Evolutionary conservation across 176 grass and related monocot genomes (phyloP), one percentile per base, ranked within the genome.

Genomic region (Aegilops sharonensis): DNA sequence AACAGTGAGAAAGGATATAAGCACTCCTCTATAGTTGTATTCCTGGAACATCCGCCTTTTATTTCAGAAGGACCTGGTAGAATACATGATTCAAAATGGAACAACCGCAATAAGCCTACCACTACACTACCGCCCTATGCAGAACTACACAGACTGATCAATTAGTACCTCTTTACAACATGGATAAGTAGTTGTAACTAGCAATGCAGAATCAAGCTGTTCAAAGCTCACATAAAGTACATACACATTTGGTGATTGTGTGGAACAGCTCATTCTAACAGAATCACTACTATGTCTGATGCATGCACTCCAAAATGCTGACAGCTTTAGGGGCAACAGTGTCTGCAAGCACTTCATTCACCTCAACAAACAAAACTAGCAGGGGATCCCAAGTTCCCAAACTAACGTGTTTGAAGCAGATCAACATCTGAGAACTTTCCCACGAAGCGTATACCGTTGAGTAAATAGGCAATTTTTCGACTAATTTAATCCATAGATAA

Each of bases 341-440:
- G 20, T 32, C 8, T 54, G 54, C 14, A 31, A 14, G 34, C 18
- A 81, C 3, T 23, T 34, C 24, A 80, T 36, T 54, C 21, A 21
- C 66, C 13, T 18, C 39, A 54, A 85, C 59, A 78, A 54, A 85
- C 20, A 68, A 21, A 85, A 30, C 32, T 42, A 68, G 13, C 21
- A 75, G 21, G 4, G 36, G 68, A 40, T 40, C 72, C 42, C 72
- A 85, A 21, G 9, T 39, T 71, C 72, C 42, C 72, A 85, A 85
- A 5, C 31, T 11, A 78, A 39, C 21, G 25, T 5, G 40, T 37
- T 40, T 21, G 15, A 79, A 31, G 18, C n/a, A 43, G 35, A 31
- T 78, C 23, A 30, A 56, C 14, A 13, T 56, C 30, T 78, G 62
- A 15, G 21, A 57, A 56, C 71, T 30, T 69, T n/a, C 2, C 34